Conservation (phyloP, 306 rosid species). For the Hylodesmum podocarpum region DNA sequence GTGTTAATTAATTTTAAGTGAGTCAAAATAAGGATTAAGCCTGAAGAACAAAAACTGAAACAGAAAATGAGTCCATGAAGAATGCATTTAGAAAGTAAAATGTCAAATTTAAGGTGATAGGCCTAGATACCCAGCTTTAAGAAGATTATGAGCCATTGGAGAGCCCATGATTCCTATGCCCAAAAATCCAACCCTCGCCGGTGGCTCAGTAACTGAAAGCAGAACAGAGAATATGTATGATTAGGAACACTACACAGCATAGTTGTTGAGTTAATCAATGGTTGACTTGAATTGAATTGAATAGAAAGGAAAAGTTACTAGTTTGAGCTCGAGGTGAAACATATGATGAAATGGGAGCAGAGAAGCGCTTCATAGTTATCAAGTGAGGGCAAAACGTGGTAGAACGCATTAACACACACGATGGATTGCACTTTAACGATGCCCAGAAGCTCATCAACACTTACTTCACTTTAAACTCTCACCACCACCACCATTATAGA, state of each 20-base stretch:
- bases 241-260: background rate
- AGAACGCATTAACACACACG: background rate
- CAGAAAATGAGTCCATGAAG: background rate
- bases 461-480: background rate
- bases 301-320: conserved; percentile 31
- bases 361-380: conserved; percentile 7
- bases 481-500: background rate
- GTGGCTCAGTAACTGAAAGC: conserved; percentile 43
- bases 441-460: background rate
- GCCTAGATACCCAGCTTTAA: conserved; percentile 63
- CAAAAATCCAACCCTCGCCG: conserved; percentile 68
- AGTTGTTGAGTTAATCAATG: too few relatives aligned
- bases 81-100: background rate
- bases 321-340: background rate
- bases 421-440: background rate
- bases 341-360: background rate
- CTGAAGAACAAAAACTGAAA: background rate
- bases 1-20: background rate
- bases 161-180: conserved; percentile 98
- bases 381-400: background rate
- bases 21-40: background rate
- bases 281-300: conserved; percentile 3
- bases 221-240: background rate
- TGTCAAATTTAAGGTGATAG: background rate
- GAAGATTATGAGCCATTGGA: conserved; percentile 90